Base-by-base conservation (phyloP, 805 yeast species). In the Yamadazyma takamatsuzukensis region DNA sequence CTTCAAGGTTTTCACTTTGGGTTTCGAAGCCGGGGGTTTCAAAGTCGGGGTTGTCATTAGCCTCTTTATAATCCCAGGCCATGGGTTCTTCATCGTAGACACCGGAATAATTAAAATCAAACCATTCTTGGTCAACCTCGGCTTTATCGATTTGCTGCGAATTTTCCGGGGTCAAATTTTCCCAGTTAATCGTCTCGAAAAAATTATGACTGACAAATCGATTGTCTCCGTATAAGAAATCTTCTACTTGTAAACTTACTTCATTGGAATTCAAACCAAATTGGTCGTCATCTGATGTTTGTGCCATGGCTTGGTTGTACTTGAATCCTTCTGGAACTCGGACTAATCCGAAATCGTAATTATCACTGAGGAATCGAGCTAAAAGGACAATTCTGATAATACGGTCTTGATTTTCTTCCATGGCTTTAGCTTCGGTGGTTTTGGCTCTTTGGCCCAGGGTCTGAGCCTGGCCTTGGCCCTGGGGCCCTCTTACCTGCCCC, bases 311-410 rank as follows among this genome's bases (percentile, higher is more conserved):
- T 2, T 54, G 38, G 29, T 57, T 61, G 15, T 44, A 45, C 39
- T 64, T 68, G 54, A 75, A 76, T 15, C 66, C 61, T 16, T 66
- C 65, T 3, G 49, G 57, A 2, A 68, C 61, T 43, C 75, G 58
- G n/a, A 69, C 61, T 17, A 79, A 47, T 1, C 84, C 86, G 55
- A 74, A 76, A 12, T 68, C 67, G 45, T 62, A 74, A 29, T 63
- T 54, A 32, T 74, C 74, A 3, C 82, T 72, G 16, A 79, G 53
- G 31, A 63, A 56, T n/a, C 70, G 49, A 0, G 77, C 76, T 41
- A 78, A 56, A 12, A 76, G 50, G 4, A 75, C 46, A 10, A 78
- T 68, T 35, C 85, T 58, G 2, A 72, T 54, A 12, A 71, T 64
- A 44, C 85, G 55, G 29, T 69, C 74, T 32, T 67, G 67, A 40